These are phyloP conservation scores for Talaromyces proteolyticus DNA, from an alignment of 495 filamentous ascomycete genomes.

Conservation along the genomic window DNA sequence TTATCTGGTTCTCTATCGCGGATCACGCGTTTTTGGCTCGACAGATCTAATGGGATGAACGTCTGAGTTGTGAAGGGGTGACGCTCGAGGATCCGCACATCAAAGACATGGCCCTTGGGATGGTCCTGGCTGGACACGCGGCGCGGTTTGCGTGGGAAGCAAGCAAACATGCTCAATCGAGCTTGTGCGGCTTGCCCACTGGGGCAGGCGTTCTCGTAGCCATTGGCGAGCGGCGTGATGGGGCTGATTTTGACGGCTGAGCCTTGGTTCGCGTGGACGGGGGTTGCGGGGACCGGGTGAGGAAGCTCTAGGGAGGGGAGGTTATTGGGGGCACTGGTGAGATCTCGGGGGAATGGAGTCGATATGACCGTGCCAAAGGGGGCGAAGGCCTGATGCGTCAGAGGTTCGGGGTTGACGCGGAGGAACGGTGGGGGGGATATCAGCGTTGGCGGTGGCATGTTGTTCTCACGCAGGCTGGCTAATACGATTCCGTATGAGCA, in stretches of 20 bases:
- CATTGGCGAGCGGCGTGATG: slow-evolving; percentile 63
- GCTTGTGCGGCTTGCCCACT: slow-evolving; percentile 54
- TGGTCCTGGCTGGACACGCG: slow-evolving; percentile 6
- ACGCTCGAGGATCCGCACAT: slow-evolving; percentile 75
- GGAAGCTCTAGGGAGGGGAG: slow-evolving; percentile 30
- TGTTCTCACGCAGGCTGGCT: too few relatives aligned
- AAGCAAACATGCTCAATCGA: slow-evolving; percentile 85
- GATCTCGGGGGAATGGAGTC: slow-evolving; percentile 54
- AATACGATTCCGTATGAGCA: too few relatives aligned
- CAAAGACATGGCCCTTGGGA: slow-evolving; percentile 39
- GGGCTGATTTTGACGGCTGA: slow-evolving; percentile 80
- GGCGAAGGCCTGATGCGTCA: slow-evolving; percentile 62
- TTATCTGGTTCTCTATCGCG: slow-evolving; percentile 2
- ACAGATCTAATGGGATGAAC: slow-evolving; percentile 72
- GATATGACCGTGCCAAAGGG: slow-evolving; percentile 79
- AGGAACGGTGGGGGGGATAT: slow-evolving; percentile 13
- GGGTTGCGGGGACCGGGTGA: slow-evolving; percentile 15
- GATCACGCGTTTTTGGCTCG: slow-evolving; percentile 14
- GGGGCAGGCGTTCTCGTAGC: slow-evolving; percentile 55
- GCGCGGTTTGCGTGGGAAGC: slow-evolving; percentile 58
- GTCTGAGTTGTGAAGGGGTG: slow-evolving; percentile 94
- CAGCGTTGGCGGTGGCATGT: slow-evolving; percentile 22
- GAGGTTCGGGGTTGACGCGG: slow-evolving; percentile 46
- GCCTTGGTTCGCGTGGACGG: slow-evolving; percentile 71
- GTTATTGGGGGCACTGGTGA: slow-evolving; percentile 38